phyloP scores from a whole-genome alignment of 768 basidiomycete species.

The Termitomyces sp. region DNA sequence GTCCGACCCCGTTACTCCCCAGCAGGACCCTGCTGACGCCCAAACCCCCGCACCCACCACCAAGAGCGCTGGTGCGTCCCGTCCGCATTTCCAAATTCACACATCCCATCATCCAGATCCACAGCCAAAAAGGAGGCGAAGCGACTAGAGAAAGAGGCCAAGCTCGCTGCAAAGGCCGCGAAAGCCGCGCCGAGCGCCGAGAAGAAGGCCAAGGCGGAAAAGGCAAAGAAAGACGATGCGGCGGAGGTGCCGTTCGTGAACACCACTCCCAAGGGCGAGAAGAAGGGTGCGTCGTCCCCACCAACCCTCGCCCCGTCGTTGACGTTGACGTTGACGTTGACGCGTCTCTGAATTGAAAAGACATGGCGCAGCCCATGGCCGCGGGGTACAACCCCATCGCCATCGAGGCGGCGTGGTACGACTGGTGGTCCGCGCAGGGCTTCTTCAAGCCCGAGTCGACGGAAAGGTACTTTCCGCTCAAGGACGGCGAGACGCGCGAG shows the following conservation, averaged over 20 bases:
- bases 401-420: slow-evolving; percentile 95
- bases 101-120: not conserved
- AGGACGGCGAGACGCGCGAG: slow-evolving; percentile 56
- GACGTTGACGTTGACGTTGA: too few species aligned
- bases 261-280: slow-evolving; percentile 83
- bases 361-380: slow-evolving; percentile 83
- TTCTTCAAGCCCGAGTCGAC: slow-evolving; percentile 70
- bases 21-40: slow-evolving; percentile 17
- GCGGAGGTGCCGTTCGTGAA: slow-evolving; percentile 77
- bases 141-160: slow-evolving; percentile 72
- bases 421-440: slow-evolving; percentile 92
- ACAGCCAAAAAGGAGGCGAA: slow-evolving; percentile 86
- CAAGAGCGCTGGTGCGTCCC: slow-evolving; percentile 34
- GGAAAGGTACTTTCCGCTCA: slow-evolving; percentile 44
- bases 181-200: slow-evolving; percentile 42
- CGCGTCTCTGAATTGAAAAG: slow-evolving; percentile 30
- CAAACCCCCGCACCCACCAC: slow-evolving; percentile 35
- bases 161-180: slow-evolving; percentile 64
- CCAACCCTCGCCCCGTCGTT: too few species aligned
- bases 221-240: slow-evolving; percentile 67
- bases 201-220: slow-evolving; percentile 74
- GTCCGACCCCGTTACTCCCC: slow-evolving; percentile 3
- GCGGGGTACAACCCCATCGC: slow-evolving; percentile 93
- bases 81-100: not conserved
- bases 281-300: slow-evolving; percentile 65